A percentile compares a stretch with the other conserved stretches of the same genome.
Conservation (phyloP, 75 land plant genomes). For the Sequoiadendron giganteum region DNA sequence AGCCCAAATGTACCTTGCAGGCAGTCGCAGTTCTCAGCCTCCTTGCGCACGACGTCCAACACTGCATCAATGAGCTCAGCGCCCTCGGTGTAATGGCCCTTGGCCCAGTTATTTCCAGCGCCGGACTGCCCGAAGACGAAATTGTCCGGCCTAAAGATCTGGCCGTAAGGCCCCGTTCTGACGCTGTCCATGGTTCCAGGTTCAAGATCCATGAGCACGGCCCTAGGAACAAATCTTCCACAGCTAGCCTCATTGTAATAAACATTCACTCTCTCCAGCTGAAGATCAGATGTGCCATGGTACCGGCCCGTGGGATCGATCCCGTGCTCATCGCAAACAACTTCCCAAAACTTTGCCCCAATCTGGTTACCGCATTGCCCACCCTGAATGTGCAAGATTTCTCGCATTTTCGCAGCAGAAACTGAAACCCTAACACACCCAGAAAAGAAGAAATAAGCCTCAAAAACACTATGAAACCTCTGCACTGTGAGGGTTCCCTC, state of each 20-base stretch:
- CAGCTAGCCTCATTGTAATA: slow-evolving; percentile 37
- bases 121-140: too few species aligned
- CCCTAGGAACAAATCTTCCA: slow-evolving; percentile 25
- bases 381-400: slow-evolving; percentile 36
- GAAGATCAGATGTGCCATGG: slow-evolving; percentile 23
- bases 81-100: slow-evolving; percentile 27
- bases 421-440: neutral
- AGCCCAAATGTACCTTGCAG: slow-evolving; percentile 16
- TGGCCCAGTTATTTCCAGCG: too few species aligned
- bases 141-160: too few species aligned
- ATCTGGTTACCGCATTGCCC: slow-evolving; percentile 40
- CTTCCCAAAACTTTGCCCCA: slow-evolving; percentile 16
- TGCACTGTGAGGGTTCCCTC: too few species aligned
- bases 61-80: slow-evolving; percentile 29
- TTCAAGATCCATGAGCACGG: slow-evolving; percentile 30
- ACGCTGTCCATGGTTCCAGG: slow-evolving; percentile 19
- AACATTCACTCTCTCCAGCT: slow-evolving; percentile 22
- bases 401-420: slow-evolving; percentile 25
- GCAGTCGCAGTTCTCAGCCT: slow-evolving; percentile 31
- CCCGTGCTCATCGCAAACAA: slow-evolving; percentile 31
- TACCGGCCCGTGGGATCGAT: slow-evolving; percentile 37
- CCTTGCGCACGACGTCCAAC: slow-evolving; percentile 32
- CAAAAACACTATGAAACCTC: too few species aligned
- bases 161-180: too few species aligned
- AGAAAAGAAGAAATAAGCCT: too few species aligned